Evolutionary conservation across 2,329 filamentous ascomycete genomes (phyloP).

Genomic region (Paecilomyces sp.): DNA sequence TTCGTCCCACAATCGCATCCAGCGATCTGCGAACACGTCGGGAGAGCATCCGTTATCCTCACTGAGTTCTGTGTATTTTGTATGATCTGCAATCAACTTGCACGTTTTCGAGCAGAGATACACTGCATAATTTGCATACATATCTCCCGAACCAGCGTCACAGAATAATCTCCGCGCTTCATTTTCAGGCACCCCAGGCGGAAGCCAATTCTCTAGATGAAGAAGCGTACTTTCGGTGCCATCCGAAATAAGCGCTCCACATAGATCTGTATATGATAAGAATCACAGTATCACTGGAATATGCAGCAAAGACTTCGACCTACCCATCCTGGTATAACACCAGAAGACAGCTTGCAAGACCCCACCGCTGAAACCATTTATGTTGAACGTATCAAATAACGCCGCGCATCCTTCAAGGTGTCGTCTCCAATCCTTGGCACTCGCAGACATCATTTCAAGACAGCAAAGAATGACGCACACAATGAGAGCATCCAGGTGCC

Average conservation of each 20-base stretch:
- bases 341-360: slow-evolving; percentile 50
- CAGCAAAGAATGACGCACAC: slow-evolving; percentile 49
- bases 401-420: slow-evolving; percentile 52
- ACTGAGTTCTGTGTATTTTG: slow-evolving; percentile 42
- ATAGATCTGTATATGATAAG: slow-evolving; percentile 38
- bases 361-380: slow-evolving; percentile 46
- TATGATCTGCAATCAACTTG: slow-evolving; percentile 45
- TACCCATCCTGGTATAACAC: slow-evolving; percentile 53
- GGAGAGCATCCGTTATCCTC: slow-evolving; percentile 39
- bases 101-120: slow-evolving; percentile 49
- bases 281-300: not conserved
- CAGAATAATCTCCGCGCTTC: slow-evolving; percentile 32
- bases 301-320: slow-evolving; percentile 4
- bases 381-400: slow-evolving; percentile 44
- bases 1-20: slow-evolving; percentile 44
- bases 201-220: slow-evolving; percentile 44
- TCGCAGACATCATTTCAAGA: slow-evolving; percentile 48
- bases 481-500: slow-evolving; percentile 44
- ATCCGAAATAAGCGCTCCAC: slow-evolving; percentile 48
- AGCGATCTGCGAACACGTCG: slow-evolving; percentile 36
- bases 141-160: slow-evolving; percentile 39
- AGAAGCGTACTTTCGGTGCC: slow-evolving; percentile 44
- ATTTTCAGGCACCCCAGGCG: slow-evolving; percentile 28
- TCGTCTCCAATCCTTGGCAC: slow-evolving; percentile 45
- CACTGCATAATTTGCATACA: slow-evolving; percentile 54